Conservation (phyloP, 345 rosid species). For the Atalantia buxifolia region DNA sequence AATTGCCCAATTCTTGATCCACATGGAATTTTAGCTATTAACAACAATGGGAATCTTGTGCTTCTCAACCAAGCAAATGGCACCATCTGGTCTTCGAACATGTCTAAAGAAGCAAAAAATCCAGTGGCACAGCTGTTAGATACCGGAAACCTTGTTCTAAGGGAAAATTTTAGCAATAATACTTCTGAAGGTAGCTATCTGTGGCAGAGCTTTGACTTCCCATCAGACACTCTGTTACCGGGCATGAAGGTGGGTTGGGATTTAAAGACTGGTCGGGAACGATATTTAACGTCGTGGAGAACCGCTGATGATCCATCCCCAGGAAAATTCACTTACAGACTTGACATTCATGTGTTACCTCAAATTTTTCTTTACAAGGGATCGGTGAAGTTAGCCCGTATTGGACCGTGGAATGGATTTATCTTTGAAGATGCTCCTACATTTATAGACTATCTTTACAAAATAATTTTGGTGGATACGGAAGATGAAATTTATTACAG, state of each 20-base stretch:
- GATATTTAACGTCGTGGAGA: conserved; percentile 30
- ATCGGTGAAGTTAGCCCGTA: neutral
- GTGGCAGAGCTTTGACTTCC: conserved; percentile 56
- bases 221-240: conserved; percentile 28
- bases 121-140: conserved; percentile 34
- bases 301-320: conserved; percentile 2
- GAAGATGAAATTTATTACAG: conserved; percentile 16
- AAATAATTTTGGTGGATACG: conserved; percentile 1
- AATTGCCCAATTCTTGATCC: conserved; percentile 24
- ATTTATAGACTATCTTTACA: neutral
- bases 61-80: conserved; percentile 16
- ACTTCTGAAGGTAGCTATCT: neutral
- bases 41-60: conserved; percentile 20
- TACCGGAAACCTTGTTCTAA: conserved; percentile 41
- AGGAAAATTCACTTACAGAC: conserved; percentile 17
- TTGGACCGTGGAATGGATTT: conserved; percentile 41
- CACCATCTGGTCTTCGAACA: conserved; percentile 32
- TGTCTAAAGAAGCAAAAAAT: conserved; percentile 1
- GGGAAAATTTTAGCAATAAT: conserved; percentile 3
- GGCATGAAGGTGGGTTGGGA: conserved; percentile 37
- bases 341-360: conserved; percentile 25
- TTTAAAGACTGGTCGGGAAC: conserved; percentile 19
- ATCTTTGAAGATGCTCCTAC: conserved; percentile 18
- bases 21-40: conserved; percentile 24
- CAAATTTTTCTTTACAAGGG: conserved; percentile 11